These are phyloP conservation scores for Cystobasidium slooffiae DNA, from an alignment of 1,284 basidiomycete genomes.

Conservation along the genomic window DNA sequence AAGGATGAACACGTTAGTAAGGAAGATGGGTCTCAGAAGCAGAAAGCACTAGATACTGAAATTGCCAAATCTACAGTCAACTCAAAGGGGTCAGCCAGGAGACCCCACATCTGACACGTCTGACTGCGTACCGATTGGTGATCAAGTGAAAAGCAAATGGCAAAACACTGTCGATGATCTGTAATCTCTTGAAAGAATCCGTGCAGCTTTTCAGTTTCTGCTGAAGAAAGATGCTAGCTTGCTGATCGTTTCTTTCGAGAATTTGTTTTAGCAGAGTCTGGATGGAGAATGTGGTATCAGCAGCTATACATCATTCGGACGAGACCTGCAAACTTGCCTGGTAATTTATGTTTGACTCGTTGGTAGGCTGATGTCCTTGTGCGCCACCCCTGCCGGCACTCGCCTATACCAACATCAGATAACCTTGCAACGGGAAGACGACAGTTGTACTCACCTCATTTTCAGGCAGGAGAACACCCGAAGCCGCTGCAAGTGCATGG, in stretches of 20 bases:
- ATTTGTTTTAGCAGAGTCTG: constrained; percentile 32
- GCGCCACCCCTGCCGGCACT: neutral
- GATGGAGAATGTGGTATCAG: neutral
- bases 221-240: constrained; percentile 43
- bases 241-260: constrained; percentile 43
- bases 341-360: constrained; percentile 23
- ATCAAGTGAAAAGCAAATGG: constrained; percentile 25
- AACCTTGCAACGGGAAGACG: neutral
- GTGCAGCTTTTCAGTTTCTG: constrained; percentile 43
- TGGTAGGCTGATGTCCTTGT: neutral
- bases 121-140: constrained; percentile 23
- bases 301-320: neutral
- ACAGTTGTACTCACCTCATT: constrained; percentile 7
- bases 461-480: constrained; percentile 26
- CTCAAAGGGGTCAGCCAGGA: neutral
- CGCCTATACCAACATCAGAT: neutral
- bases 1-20: neutral
- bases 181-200: constrained; percentile 6
- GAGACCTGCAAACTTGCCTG: neutral
- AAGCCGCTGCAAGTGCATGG: constrained; percentile 33
- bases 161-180: constrained; percentile 38
- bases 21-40: neutral
- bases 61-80: constrained; percentile 35
- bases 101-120: neutral
- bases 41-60: constrained; percentile 19